These are phyloP conservation scores for Drechslerella dactyloides DNA, from an alignment of 2,329 filamentous ascomycete genomes.

Conservation along the genomic window DNA sequence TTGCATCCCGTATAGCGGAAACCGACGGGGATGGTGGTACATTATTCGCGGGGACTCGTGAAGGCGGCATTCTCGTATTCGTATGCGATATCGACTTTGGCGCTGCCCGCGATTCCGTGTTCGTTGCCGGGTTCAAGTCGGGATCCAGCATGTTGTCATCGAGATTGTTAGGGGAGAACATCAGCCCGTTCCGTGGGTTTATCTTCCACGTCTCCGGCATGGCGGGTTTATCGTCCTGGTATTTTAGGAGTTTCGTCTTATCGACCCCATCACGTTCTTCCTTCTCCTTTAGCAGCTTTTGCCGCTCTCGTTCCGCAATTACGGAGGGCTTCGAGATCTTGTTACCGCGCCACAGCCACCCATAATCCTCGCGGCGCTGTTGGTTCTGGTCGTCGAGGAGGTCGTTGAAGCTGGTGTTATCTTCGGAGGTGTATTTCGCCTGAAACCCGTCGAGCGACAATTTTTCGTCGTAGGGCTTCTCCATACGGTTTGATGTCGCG, in stretches of 20 bases:
- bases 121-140: constrained; percentile 67
- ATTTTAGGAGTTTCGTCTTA: constrained; percentile 67
- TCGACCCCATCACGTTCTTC: constrained; percentile 68
- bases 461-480: constrained; percentile 70
- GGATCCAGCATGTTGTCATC: constrained; percentile 68
- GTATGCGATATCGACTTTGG: constrained; percentile 79
- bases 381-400: constrained; percentile 89
- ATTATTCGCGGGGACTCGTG: constrained; percentile 58
- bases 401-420: constrained; percentile 96
- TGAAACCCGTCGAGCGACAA: constrained; percentile 87
- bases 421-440: constrained; percentile 91
- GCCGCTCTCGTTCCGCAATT: constrained; percentile 72
- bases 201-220: constrained; percentile 77
- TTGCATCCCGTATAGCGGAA: constrained; percentile 82
- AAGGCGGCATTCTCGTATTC: constrained; percentile 77
- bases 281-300: constrained; percentile 72
- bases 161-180: constrained; percentile 77
- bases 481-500: constrained; percentile 53
- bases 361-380: constrained; percentile 81
- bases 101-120: constrained; percentile 73
- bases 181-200: constrained; percentile 78
- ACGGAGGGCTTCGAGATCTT: constrained; percentile 72
- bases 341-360: constrained; percentile 87
- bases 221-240: constrained; percentile 74
- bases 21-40: constrained; percentile 78